Evolutionary conservation across 2,329 filamentous ascomycete genomes (phyloP), one percentile per base, ranked within the genome.

Genomic region (Sordariomycetes sp.): DNA sequence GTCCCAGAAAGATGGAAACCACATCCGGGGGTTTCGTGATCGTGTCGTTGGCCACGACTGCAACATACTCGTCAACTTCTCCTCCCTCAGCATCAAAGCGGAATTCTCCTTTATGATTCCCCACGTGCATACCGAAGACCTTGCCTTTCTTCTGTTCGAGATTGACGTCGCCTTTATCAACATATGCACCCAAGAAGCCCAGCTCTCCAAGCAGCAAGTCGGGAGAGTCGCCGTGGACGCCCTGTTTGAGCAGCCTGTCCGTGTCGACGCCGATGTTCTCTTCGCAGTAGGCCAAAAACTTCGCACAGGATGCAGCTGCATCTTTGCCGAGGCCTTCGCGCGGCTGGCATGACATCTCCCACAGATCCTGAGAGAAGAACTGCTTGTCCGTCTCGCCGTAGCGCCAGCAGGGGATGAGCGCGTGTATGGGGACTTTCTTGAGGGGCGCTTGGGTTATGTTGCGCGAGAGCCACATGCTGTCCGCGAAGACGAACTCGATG

Each of bases 401-500:
- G 34, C 36, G 29, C 39, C 39, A 41, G 34, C 10, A 26, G 15
- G 25, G 23, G 8, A 37, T 39, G 5, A 38, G 23, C 20, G 35
- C 32, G 24, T 41, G 37, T 8, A 39, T 25, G 5, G 27, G 39
- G n/a, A 37, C 21, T 17, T 34, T 38, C 25, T 42, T 37, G 3
- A 34, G 10, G 2, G 32, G 37, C 4, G 34, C 39, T 5, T 39
- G 30, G 21, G 39, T 34, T 21, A 39, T 42, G 31, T 42, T 42
- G 19, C 39, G 19, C 6, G 39, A 38, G 5, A 42, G 26, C 37
- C 37, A 42, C 28, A 24, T 26, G 33, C 34, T 42, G 17, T 42
- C 39, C 8, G 30, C 34, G 16, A 42, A 42, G 12, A 37, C 32
- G 12, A 42, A 42, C 16, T 42, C 39, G 8, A 42, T 33, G n/a